Base-by-base conservation (phyloP, 768 basidiomycete genomes). In the Gyrodon lividus region DNA sequence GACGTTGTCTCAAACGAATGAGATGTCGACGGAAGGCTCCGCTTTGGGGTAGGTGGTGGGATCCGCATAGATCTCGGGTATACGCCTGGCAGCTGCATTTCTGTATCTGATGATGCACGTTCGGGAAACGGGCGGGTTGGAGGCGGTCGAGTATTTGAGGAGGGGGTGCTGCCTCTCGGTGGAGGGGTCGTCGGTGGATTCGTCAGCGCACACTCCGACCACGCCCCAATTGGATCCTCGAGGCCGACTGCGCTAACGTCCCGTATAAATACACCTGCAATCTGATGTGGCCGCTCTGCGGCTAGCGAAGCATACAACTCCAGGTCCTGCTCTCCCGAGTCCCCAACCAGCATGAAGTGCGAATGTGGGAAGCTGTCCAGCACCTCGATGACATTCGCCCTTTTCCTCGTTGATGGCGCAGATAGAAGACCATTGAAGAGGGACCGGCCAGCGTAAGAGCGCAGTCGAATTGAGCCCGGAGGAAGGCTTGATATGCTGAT, bases 321-420 rank as follows among this genome's bases (percentile, higher is more conserved):
- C 39, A 98, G 71, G 69, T 98, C 96, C 59, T 97, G 95, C 64
- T 98, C 96, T 30, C 95, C 96, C 0, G 86, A 83, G 66, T 98
- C 96, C 6, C 96, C 96, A 35, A 98, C 76, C 43, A 95, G 80
- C 62, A 98, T 69, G 70, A 98, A 97, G 34, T 70, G 74, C 1
- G 89, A 83, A 35, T 82, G 74, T 0, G 83, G 82, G 66, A 95
- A 95, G 2, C 81, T 73, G 34, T 87, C 78, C 12, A 95, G 72
- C 19, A 92, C 75, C 34, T 94, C 89, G n/a, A 86, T 64, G 7
- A 98, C 82, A 17, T 86, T 87, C 0, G 80, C 80, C 5, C 85
- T 83, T 70, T 98, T 98, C 31, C 95, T 82, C 17, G 81, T 78
- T 1, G 92, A 88, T 2, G 92, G 87, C 4, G 91, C 86, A 5